A percentile compares a stretch with the other conserved stretches of the same genome.
Evolutionary conservation across 352 stramenopile genomes (phyloP).

Genomic region (Pythium pyrilobum): DNA sequence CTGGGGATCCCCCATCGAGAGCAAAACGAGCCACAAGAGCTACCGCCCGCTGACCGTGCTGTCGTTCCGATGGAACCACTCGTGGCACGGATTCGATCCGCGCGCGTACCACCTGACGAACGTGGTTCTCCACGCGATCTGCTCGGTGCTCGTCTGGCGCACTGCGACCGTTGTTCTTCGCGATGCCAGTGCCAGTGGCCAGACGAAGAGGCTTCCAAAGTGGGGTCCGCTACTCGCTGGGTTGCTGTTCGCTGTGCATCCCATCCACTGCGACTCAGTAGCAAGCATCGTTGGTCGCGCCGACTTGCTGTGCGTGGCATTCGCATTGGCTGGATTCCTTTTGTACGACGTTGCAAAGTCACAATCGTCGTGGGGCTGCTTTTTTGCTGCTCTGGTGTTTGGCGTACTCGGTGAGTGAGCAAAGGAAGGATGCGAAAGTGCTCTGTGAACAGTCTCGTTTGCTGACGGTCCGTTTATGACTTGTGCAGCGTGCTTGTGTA

Average conservation of each 20-base stretch:
- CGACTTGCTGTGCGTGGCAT: constrained; percentile 79
- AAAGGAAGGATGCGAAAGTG: background rate
- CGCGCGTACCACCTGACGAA: constrained; percentile 75
- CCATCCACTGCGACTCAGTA: constrained; percentile 88
- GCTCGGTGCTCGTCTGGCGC: constrained; percentile 51
- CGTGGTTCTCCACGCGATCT: constrained; percentile 54
- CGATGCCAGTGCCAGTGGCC: background rate
- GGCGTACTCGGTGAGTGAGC: constrained; percentile 15
- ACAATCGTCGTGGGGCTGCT: background rate
- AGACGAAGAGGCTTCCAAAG: background rate
- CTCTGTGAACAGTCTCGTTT: background rate
- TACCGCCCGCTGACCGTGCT: constrained; percentile 81
- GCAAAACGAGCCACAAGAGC: constrained; percentile 77
- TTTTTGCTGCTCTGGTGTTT: constrained; percentile 1
- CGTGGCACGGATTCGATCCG: constrained; percentile 36
- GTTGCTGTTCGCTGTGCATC: constrained; percentile 89
- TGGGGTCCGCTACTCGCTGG: constrained; percentile 32
- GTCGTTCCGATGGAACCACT: constrained; percentile 63
- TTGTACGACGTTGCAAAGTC: constrained; percentile 32
- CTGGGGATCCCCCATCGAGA: constrained; percentile 72
- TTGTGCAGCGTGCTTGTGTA: constrained; percentile 58
- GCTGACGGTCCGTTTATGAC: background rate
- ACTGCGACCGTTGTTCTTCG: constrained; percentile 34
- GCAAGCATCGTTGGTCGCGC: constrained; percentile 88
- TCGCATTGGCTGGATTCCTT: constrained; percentile 63